Evolutionary conservation across 2,329 filamentous ascomycete species (phyloP), one percentile per base, ranked within the genome.

Genomic region (Xenoacremonium recifei): DNA sequence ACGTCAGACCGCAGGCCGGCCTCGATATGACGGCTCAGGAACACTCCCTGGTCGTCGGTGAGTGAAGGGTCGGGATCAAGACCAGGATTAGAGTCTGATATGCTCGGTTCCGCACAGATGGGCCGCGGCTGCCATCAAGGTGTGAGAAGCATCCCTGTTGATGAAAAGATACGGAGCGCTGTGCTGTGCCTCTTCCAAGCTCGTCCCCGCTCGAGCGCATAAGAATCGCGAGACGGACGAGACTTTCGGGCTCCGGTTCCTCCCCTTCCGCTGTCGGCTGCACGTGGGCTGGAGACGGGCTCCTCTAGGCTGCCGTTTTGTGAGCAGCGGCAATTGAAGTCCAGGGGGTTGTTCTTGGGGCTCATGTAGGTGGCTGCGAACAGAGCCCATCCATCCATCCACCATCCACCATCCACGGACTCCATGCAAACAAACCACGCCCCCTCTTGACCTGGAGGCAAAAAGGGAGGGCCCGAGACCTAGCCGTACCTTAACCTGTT

Each of bases 271-370:
- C 16, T 34, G 32, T 34, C 17, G 32, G 32, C 18, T 20, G 48
- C 54, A 57, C 52, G 54, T 57, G 54, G 54, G 35, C 21, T 37
- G 32, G 42, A 35, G 29, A 31, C 29, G 13, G 29, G 17, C 7
- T 7, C 7, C n/a, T n/a, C 23, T 27, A 7, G 29, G 7, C 29
- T 11, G n/a, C n/a, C n/a, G n/a, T n/a, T n/a, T n/a, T n/a, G n/a
- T n/a, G n/a, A n/a, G n/a, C n/a, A 27, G 7, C 23, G 13, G 23
- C 23, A 27, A 27, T 13, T 7, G 23, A 13, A 13, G 10, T 10
- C 29, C 9, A 11, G 10, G 9, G 29, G 21, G 23, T 35, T 34
- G 38, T 37, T 40, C 44, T 37, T 40, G 21, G 32, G 40, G 44
- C 40, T 41, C 34, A 32, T 27, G 35, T 37, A 23, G 17, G 35